Evolutionary conservation across 495 filamentous ascomycete genomes (phyloP).

Genomic region (Tuber indicum): DNA sequence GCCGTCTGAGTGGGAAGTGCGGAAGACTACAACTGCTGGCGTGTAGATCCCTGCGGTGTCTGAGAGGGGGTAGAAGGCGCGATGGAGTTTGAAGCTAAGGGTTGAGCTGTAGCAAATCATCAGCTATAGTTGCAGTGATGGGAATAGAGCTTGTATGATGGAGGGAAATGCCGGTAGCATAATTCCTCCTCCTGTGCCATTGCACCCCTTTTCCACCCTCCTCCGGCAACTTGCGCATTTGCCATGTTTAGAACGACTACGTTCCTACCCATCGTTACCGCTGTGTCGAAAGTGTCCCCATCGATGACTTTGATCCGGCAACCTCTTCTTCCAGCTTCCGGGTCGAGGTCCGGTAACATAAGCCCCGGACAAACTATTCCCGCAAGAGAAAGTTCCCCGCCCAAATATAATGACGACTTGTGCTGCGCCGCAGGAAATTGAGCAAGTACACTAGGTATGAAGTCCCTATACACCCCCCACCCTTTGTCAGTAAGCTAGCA

Average conservation of each 20-base stretch:
- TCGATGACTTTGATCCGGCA: slow-evolving; percentile 44
- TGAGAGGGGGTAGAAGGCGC: slow-evolving; percentile 50
- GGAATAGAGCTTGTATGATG: background rate
- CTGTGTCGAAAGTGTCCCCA: slow-evolving; percentile 51
- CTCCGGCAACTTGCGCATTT: slow-evolving; percentile 49
- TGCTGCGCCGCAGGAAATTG: slow-evolving; percentile 12
- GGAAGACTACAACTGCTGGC: slow-evolving; percentile 53
- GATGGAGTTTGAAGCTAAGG: slow-evolving; percentile 50
- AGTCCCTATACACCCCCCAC: slow-evolving; percentile 1
- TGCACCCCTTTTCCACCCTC: slow-evolving; percentile 53
- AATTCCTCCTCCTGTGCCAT: slow-evolving; percentile 60
- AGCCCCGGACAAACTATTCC: slow-evolving; percentile 13
- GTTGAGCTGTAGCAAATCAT: slow-evolving; percentile 46
- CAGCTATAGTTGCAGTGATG: background rate
- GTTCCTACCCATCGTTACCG: slow-evolving; percentile 45
- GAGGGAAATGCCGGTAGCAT: slow-evolving; percentile 48
- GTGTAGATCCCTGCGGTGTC: slow-evolving; percentile 51
- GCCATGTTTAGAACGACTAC: slow-evolving; percentile 60
- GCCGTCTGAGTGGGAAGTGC: slow-evolving; percentile 44
- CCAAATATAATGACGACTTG: slow-evolving; percentile 8
- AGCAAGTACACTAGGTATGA: slow-evolving; percentile 26
- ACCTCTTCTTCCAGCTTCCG: slow-evolving; percentile 19
- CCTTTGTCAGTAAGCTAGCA: background rate
- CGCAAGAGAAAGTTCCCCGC: slow-evolving; percentile 3
- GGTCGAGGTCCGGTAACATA: slow-evolving; percentile 12